Evolutionary conservation across 371 early-diverging fungal species (phyloP), one percentile per base, ranked within the genome.

Genomic region (Blakeslea trispora): DNA sequence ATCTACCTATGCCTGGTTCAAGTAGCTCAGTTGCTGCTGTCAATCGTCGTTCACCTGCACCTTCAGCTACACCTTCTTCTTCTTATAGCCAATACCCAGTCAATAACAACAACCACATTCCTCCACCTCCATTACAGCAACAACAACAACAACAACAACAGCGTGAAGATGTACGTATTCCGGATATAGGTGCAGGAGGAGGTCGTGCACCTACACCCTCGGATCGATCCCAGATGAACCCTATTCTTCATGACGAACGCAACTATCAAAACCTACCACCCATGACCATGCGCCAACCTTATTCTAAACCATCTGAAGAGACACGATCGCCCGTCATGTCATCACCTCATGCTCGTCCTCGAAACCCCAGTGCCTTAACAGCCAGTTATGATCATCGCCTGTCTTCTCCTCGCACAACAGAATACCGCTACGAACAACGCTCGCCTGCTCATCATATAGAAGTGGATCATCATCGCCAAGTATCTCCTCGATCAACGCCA

Each of bases 171-270:
- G 69, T 75, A 1, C 71, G 74, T 28, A 75, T 79, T 52, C 74
- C 79, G 10, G 75, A 75, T 47, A 79, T 79, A 54, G 75, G 75
- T 13, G 39, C 51, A 21, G 66, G 63, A 17, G 69, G 71, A 21
- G 72, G 74, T 1, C 74, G 69, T 55, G 75, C 74, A 8, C 79
- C 79, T 53, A 72, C 75, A 1, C 79, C 79, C 14, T 74, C 79
- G 11, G 79, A 78, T n/a, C 61, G 79, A 19, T 64, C 73, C n/a
- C 79, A 78, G 63, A 79, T 79, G 75, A 79, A 79, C 45, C 79
- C 79, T 10, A 79, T 79, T 44, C 53, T 73, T 32, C 61, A 64
- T 37, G 72, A 73, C 3, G 62, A 71, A 50, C 48, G 57, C 40
- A 60, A 57, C 11, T 69, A 39, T 28, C 40, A 50, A 11, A 37